Conservation (phyloP, 2,329 filamentous ascomycete genomes). For the Cladophialophora exuberans region DNA sequence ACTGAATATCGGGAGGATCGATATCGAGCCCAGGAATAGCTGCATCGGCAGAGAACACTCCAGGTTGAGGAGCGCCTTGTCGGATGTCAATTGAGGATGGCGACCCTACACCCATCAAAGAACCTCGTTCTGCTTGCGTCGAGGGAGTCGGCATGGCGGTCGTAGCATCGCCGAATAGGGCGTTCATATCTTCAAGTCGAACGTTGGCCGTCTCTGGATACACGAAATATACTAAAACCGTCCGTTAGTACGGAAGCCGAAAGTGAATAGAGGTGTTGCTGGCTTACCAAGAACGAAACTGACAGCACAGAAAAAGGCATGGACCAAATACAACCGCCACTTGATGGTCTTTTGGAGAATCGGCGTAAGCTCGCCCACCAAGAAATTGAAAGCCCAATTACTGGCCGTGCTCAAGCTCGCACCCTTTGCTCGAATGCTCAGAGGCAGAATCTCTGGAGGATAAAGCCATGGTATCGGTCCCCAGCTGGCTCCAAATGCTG, state of each 20-base stretch:
- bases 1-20: constrained; percentile 69
- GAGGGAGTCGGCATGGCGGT: constrained; percentile 80
- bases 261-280: neutral
- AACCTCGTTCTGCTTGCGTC: constrained; percentile 77
- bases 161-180: constrained; percentile 89
- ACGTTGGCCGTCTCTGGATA: constrained; percentile 97
- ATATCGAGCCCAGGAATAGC: constrained; percentile 82
- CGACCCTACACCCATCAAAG: constrained; percentile 76
- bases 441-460: constrained; percentile 94
- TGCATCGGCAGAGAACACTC: constrained; percentile 60
- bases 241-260: neutral
- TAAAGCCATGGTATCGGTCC: constrained; percentile 98
- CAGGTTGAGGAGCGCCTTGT: constrained; percentile 31
- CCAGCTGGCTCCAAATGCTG: constrained; percentile 96
- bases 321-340: constrained; percentile 92
- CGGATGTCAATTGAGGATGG: constrained; percentile 71
- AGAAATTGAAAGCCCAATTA: constrained; percentile 98
- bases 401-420: constrained; percentile 93
- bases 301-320: constrained; percentile 93
- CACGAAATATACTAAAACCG: constrained; percentile 80
- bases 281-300: constrained; percentile 94
- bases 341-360: constrained; percentile 88
- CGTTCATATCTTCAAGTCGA: constrained; percentile 94
- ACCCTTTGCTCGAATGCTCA: constrained; percentile 96
- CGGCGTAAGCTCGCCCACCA: constrained; percentile 93